phyloP scores from a whole-genome alignment of 1,284 basidiomycete species.

The Entoloma clypeatum region DNA sequence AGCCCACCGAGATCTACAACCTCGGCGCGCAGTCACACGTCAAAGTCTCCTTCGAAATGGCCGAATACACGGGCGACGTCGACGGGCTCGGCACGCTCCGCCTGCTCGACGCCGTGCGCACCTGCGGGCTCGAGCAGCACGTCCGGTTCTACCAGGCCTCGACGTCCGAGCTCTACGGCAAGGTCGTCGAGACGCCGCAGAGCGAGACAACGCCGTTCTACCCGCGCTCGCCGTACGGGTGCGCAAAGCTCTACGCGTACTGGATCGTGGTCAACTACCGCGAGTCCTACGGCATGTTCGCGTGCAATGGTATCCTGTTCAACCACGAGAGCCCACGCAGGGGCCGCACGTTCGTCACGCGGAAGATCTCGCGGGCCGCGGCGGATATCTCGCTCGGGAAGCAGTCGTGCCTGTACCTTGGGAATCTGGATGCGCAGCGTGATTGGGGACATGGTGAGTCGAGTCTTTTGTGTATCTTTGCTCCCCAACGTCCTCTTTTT shows the following conservation, averaged over 20 bases:
- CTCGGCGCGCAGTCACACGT: slow-evolving; percentile 95
- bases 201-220: slow-evolving; percentile 92
- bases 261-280: slow-evolving; percentile 92
- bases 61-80: slow-evolving; percentile 93
- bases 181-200: slow-evolving; percentile 88
- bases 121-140: slow-evolving; percentile 84
- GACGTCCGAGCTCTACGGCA: slow-evolving; percentile 91
- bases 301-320: slow-evolving; percentile 89
- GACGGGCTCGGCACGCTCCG: slow-evolving; percentile 89
- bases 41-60: slow-evolving; percentile 97
- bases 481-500: background rate
- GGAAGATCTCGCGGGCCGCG: slow-evolving; percentile 87
- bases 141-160: slow-evolving; percentile 92
- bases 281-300: slow-evolving; percentile 90
- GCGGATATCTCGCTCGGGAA: slow-evolving; percentile 87
- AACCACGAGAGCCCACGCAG: slow-evolving; percentile 92
- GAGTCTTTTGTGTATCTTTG: background rate
- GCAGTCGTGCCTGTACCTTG: slow-evolving; percentile 83
- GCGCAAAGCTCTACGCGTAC: slow-evolving; percentile 84
- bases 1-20: slow-evolving; percentile 92
- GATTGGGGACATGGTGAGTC: slow-evolving; percentile 89
- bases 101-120: slow-evolving; percentile 88
- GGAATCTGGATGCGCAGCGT: slow-evolving; percentile 86
- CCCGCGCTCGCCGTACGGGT: slow-evolving; percentile 88
- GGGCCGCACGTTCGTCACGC: slow-evolving; percentile 89